Evolutionary conservation across 257 asterid species (phyloP), one percentile per base, ranked within the genome.

Genomic region (Verbascum thapsus): DNA sequence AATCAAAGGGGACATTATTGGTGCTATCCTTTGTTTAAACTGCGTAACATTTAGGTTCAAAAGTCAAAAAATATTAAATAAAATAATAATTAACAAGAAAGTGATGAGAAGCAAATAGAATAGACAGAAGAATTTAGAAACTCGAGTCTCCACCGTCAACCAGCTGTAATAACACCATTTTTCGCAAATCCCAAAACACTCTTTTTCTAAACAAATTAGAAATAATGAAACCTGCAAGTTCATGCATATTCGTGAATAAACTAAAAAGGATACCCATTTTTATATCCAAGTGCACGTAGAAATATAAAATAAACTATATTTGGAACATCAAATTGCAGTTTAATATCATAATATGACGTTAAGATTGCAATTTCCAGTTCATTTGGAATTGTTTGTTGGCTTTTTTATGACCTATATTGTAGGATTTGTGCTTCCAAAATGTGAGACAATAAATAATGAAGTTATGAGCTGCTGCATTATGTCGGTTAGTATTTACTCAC

Each of bases 121-220:
- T 26, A 7, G 12, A n/a, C n/a, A n/a, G n/a, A n/a, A n/a, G n/a
- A n/a, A 30, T 8, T 45, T 13, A 26, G 73, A 58, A 70, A 66
- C 32, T 61, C 68, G 76, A 62, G 74, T 57, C 57, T 64, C 78
- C 81, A 76, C 81, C 77, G 74, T 16, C 78, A 63, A 56, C 57
- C 72, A 72, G 78, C 74, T 75, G 80, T 62, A 30, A 12, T 18
- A 2, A 23, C 56, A 35, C n/a, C 30, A 42, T 10, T 0, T 57
- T 49, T 41, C 20, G 55, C 53, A 56, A 61, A 61, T 66, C 53
- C 76, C 58, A 37, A 61, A 23, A 34, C 4, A 15, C 20, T n/a
- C n/a, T 26, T 18, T 22, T 11, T 19, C 9, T 38, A 22, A 7
- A 51, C 35, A 32, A 38, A 11, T 63, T 61, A 15, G 66, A 43